Base-by-base conservation (phyloP, 2,329 filamentous ascomycete species). In the Orbilia quercus region DNA sequence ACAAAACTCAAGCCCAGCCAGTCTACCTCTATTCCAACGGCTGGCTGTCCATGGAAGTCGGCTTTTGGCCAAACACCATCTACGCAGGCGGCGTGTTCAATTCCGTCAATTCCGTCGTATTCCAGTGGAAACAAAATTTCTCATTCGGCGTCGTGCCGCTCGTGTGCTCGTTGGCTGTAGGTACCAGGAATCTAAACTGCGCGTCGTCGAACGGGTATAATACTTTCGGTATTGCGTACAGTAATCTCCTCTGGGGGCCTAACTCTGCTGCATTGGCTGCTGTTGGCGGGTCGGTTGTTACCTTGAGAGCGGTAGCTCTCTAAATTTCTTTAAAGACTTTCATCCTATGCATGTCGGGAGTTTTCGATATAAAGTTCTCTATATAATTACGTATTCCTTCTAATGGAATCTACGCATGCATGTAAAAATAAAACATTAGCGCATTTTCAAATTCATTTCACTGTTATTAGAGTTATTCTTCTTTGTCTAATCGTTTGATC, bases 21-120 rank as follows among this genome's bases (percentile, higher is more conserved):
- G 36, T 67, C 12, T 36, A 51, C 50, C 36, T 67, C 14, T 23
- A 59, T 16, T 34, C 53, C 2, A 59, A 59, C 45, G 51, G 54
- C 6, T 12, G 59, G 22, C 5, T 64, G 1, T 45, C 23, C 20
- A 34, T 64, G 7, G 14, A n/a, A 11, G 50, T 22, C 7, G 22
- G 47, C 25, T 18, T 28, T 18, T 59, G 53, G 34, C 63, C 63
- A 0, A 31, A 31, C 34, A 60, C 34, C 5, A n/a, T 67, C 9
- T 59, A 50, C 45, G 31, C 44, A 9, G 63, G 23, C 5, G 53
- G 5, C 22, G 38, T 47, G 4, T 34, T 34, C 18, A 38, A 38
- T 2, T 53, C 42, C 7, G 5, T 18, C 1, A 67, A 67, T 23
- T 36, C 6, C 16, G 14, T 67, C n/a, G n/a, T 42, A 0, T 67